Base-by-base conservation (phyloP, 306 rosid species). In the Casuarina glauca region DNA sequence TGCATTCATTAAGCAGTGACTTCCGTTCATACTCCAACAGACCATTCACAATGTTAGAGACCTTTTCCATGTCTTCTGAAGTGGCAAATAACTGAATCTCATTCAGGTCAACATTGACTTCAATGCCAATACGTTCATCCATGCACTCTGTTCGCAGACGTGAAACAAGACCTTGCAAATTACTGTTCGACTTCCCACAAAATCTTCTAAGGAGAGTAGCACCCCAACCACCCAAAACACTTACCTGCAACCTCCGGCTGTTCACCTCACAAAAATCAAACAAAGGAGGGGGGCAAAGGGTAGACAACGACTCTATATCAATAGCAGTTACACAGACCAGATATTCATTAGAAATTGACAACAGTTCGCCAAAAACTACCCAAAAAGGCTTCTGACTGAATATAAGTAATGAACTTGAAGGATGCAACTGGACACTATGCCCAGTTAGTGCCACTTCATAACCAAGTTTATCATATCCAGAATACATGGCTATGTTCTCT, bases 401-500 rank as follows among this genome's bases (percentile, higher is more conserved):
- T 43, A 96, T 84, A 50, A 78, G 91, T 83, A 96, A 88, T 32
- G 99, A 96, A 84, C 93, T 88, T 19, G 99, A 88, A 50, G 99
- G 99, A 82, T 96, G 99, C 4, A 96, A 91, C 79, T 87, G 94
- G 82, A 90, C 88, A 74, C 80, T 93, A 42, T 87, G 79, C 43
- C 98, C 96, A 42, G 88, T 91, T 74, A 85, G 66, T 50, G 98
- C 98, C 76, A 96, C 99, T 86, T 89, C 88, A 86, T 91, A 95
- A 78, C 99, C 99, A 80, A 88, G 89, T 66, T 88, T 91, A 75
- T 77, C 87, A 82, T 79, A 83, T 39, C 99, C 98, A 64, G 96
- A 79, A 87, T 83, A 92, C 98, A 93, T 91, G 58, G 99, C 99
- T 64, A 93, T 91, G 85, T 96, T 96, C 52, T 96, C 99, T 54